Percentiles rank a stretch among this genome's conserved stretches.
These are phyloP conservation scores for Ustilago xerochloae DNA, from an alignment of 1,284 basidiomycete species.

Conservation along the genomic window DNA sequence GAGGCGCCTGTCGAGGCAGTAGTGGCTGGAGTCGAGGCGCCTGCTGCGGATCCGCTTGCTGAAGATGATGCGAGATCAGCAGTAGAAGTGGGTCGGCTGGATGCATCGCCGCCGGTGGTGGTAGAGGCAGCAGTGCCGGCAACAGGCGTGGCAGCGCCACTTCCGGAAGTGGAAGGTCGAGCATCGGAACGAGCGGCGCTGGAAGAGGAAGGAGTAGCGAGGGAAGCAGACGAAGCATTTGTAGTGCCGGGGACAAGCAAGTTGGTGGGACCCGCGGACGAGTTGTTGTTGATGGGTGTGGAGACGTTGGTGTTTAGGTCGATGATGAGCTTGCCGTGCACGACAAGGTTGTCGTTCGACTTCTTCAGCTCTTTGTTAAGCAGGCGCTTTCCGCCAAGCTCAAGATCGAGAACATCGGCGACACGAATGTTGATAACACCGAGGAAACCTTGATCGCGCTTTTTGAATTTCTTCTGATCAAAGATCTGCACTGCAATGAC, in stretches of 20 bases:
- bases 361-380: constrained; percentile 67
- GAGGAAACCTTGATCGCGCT: constrained; percentile 91
- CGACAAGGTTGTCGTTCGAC: constrained; percentile 67
- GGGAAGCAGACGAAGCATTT: constrained; percentile 58
- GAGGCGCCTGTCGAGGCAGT: constrained; percentile 6
- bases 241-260: constrained; percentile 45
- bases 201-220: constrained; percentile 35
- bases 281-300: constrained; percentile 62
- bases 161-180: constrained; percentile 36
- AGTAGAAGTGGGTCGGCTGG: constrained; percentile 39
- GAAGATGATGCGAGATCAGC: constrained; percentile 27
- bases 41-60: constrained; percentile 11
- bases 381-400: constrained; percentile 85
- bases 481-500: constrained; percentile 94
- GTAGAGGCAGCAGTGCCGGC: constrained; percentile 23
- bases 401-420: constrained; percentile 87
- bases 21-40: constrained; percentile 12
- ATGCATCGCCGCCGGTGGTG: constrained; percentile 24
- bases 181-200: constrained; percentile 24
- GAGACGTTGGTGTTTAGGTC: constrained; percentile 68
- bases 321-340: constrained; percentile 68
- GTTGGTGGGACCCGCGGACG: constrained; percentile 49
- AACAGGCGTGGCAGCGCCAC: constrained; percentile 26
- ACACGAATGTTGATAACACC: constrained; percentile 93
- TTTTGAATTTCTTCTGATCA: constrained; percentile 96